phyloP scores from a whole-genome alignment of 148 eudicot genomes.

The Fallopia convolvulus region DNA sequence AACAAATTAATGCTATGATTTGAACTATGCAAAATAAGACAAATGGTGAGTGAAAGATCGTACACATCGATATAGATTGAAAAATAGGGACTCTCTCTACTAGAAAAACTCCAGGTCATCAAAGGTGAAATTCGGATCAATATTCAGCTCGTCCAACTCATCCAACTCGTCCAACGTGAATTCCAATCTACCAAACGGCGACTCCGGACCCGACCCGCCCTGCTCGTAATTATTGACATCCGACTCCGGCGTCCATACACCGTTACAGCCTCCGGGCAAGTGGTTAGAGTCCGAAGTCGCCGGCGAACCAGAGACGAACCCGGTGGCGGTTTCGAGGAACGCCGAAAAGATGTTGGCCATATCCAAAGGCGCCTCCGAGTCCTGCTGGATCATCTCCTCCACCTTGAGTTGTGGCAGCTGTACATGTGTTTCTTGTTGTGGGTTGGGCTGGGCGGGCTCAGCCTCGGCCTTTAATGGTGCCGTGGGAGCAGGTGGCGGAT shows the following conservation, averaged over 20 bases:
- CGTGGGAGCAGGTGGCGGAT: slow-evolving; percentile 17
- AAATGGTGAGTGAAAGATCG: background rate
- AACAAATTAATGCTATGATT: background rate
- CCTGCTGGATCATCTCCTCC: background rate
- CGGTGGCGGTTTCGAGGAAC: background rate
- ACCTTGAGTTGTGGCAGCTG: background rate
- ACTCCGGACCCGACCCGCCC: slow-evolving; percentile 37
- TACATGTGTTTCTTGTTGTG: background rate
- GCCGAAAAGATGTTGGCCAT: background rate
- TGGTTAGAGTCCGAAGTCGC: slow-evolving; percentile 29
- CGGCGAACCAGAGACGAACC: slow-evolving; percentile 22
- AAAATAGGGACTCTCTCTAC: background rate
- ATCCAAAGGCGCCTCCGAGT: background rate
- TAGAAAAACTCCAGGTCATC: slow-evolving; percentile 18
- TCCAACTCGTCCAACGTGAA: slow-evolving; percentile 35
- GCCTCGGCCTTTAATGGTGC: slow-evolving; percentile 21
- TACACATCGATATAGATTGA: too few species aligned
- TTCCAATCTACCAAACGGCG: slow-evolving; percentile 36
- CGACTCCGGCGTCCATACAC: slow-evolving; percentile 27
- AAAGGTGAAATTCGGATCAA: slow-evolving; percentile 18
- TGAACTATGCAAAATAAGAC: background rate
- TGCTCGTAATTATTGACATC: slow-evolving; percentile 24
- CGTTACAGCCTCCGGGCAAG: slow-evolving; percentile 17
- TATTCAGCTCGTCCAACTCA: slow-evolving; percentile 27
- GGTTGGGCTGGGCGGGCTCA: slow-evolving; percentile 43